These are phyloP conservation scores for Xylariaceae sp. DNA, from an alignment of 2,329 filamentous ascomycete species.

Conservation along the genomic window DNA sequence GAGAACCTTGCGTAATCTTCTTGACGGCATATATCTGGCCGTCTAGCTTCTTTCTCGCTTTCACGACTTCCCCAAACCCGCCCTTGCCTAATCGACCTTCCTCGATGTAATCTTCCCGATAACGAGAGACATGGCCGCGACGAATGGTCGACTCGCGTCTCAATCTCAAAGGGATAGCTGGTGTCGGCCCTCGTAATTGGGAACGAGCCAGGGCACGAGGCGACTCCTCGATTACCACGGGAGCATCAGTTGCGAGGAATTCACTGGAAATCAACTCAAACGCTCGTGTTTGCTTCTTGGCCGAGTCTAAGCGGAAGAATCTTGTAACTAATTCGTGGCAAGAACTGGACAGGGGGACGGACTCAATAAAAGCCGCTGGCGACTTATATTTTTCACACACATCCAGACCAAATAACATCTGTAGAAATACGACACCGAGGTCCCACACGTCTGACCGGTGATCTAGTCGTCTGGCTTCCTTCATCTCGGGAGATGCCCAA, in stretches of 20 bases:
- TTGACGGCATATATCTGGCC: conserved; percentile 94
- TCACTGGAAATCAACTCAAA: conserved; percentile 65
- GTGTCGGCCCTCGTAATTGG: conserved; percentile 40
- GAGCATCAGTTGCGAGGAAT: conserved; percentile 60
- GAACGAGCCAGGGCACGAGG: conserved; percentile 37
- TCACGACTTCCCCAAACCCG: conserved; percentile 93
- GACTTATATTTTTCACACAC: conserved; percentile 73
- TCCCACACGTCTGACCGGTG: conserved; percentile 93
- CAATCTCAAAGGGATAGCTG: conserved; percentile 43
- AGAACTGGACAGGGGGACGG: conserved; percentile 65
- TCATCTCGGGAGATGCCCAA: conserved; percentile 77
- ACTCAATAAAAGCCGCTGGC: conserved; percentile 66
- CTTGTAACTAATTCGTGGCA: conserved; percentile 75
- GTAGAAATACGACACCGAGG: conserved; percentile 81
- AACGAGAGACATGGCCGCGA: conserved; percentile 60
- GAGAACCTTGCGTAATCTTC: conserved; percentile 81
- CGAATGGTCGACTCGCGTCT: conserved; percentile 57
- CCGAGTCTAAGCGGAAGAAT: conserved; percentile 70
- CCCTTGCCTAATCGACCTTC: conserved; percentile 85
- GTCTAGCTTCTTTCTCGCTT: conserved; percentile 89
- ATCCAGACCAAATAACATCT: conserved; percentile 88
- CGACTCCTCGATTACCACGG: conserved; percentile 47
- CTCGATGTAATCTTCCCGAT: conserved; percentile 84
- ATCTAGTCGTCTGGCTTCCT: conserved; percentile 56
- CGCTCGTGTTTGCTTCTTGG: conserved; percentile 74